Evolutionary conservation across 495 filamentous ascomycete genomes (phyloP), one percentile per base, ranked within the genome.

Genomic region (Hypoxylon fragiforme): DNA sequence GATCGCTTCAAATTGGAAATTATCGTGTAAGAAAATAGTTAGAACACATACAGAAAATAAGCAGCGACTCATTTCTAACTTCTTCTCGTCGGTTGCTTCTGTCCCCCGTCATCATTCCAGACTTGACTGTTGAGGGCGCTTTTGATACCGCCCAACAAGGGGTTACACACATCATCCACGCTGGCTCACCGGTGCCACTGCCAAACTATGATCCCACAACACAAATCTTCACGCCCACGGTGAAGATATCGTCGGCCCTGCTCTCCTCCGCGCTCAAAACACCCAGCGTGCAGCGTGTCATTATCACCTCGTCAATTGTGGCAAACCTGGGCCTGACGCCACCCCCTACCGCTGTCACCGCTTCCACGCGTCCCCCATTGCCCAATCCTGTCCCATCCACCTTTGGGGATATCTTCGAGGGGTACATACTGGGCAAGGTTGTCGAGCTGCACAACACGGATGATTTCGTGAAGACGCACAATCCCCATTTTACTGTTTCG

Each of bases 141-240:
- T 81, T 75, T 49, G 70, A 78, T 48, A 58, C 71, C 20, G 75
- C 72, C 2, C 68, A 78, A 15, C 50, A 74, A 37, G 75, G 67
- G 7, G 73, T 74, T 1, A 73, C 68, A 16, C 74, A 72, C 34
- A 62, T 80, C 44, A 67, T 81, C 43, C 79, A 82, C 39, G 49
- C 77, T 7, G 78, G 78, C 3, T 75, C 76, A 20, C 78, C 79
- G 0, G 50, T 63, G 12, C 58, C 62, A 0, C 21, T 48, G 7
- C 56, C 57, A 9, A 43, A 21, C 26, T 58, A 50, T 9, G 48
- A 65, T 3, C 45, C 54, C 11, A 40, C 51, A 16, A 53, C 54
- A 18, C 34, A 60, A 11, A 45, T 71, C 22, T 63, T 70, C 47
- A 7, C 65, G 36, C 70, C 71, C 1, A 70, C 67, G 1, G 31